Base-by-base conservation (phyloP, 2,329 filamentous ascomycete species). In the Cytospora piceae region DNA sequence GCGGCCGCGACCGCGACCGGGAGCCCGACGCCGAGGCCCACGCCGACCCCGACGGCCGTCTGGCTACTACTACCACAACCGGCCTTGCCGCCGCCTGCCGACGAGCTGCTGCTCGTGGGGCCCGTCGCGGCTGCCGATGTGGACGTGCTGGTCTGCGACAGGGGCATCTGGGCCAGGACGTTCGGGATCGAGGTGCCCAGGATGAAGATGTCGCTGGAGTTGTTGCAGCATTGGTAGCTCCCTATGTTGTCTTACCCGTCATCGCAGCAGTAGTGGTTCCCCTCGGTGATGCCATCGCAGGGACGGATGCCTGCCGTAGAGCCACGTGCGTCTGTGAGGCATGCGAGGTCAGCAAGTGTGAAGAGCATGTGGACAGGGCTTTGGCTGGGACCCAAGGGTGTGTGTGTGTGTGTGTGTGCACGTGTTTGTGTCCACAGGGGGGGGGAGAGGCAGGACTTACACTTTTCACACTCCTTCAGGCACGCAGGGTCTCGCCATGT, bases 201-300 rank as follows among this genome's bases (percentile, higher is more conserved):
- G 46, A 60, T n/a, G 46, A 60, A 60, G 14, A 52, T 51, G 24
- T 52, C 32, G 31, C 37, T 32, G 3, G 58, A 52, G 58, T 61
- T 54, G 11, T 54, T 34, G 58, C 58, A 61, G 49, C 58, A 61
- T 1, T 20, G 20, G 22, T 61, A 54, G 20, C 46, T 61, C 12
- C 46, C 49, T 15, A 39, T n/a, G 20, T 46, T 46, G 9, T 55
- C 8, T n/a, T 29, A n/a, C 14, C 32, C 51, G 3, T 12, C 11
- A 5, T 54, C 59, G 32, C 59, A 55, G 37, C 59, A 55, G 37
- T 42, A 62, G 59, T 62, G 51, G 34, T 20, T 46, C 20, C 51
- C 59, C 2, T 42, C 12, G 12, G 8, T 12, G n/a, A 62, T 55
- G 9, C 59, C 59, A 55, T 54, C 59, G 27, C 59, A 62, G 20